Base-by-base conservation (phyloP, 139 green algal species). In the Picochlorum sp. region DNA sequence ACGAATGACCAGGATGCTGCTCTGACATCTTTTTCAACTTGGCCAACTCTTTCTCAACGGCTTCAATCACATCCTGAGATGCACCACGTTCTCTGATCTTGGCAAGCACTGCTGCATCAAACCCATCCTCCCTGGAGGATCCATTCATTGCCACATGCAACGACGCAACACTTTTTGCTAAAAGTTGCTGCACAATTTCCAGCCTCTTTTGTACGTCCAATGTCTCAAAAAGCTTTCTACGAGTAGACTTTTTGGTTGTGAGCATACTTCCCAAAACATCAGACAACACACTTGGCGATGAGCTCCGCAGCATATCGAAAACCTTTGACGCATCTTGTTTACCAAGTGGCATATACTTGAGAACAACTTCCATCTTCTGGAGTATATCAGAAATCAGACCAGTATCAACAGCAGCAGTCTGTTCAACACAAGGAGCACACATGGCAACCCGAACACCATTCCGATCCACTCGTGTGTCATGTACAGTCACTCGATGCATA, bases 11-110 rank as follows among this genome's bases (percentile, higher is more conserved):
- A 2, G 71, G 71, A 34, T 70, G 61, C 6, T 70, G 52, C 14
- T 72, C 71, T 49, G 37, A 59, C 59, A 45, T 50, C 44, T 66
- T 65, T n/a, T 50, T 38, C 45, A 74, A 49, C 38, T 67, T 59
- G 20, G 28, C 52, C 49, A 60, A 67, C 65, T 78, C 71, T 7
- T 50, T 61, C 26, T 56, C 30, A 10, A 67, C 71, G 13, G 47
- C 60, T 4, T 56, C 54, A 30, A 78, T 55, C 30, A 78, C 71
- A 50, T 74, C 71, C 1, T 66, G 4, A 18, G 71, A 65, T 6
- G 66, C 63, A 9, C 34, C 34, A 11, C 34, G 34, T 41, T 41
- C 34, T 11, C 34, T 41, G 6, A 41, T 9, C 34, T 41, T 41
- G 34, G 34, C 34, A 41, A 41, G 34, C 8, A 41, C 34, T 11